These are phyloP conservation scores for Arthrinium phaeospermum DNA, from an alignment of 2,329 filamentous ascomycete species.

Conservation along the genomic window DNA sequence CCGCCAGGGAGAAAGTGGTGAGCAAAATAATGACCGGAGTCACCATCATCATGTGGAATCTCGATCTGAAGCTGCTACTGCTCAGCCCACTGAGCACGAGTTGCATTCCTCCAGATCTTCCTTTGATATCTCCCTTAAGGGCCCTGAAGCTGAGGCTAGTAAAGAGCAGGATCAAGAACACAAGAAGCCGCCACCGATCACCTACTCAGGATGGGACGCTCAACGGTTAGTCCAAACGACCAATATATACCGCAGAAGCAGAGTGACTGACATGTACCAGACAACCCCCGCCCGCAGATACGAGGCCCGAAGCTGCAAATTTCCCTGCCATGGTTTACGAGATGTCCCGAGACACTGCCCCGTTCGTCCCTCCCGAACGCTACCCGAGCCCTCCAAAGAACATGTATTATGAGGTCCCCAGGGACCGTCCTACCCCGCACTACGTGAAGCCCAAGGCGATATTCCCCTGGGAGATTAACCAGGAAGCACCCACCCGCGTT, in stretches of 20 bases:
- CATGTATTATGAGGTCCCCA: slow-evolving; percentile 88
- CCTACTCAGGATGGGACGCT: slow-evolving; percentile 56
- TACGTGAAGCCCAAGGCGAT: slow-evolving; percentile 68
- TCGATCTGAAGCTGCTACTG: slow-evolving; percentile 27
- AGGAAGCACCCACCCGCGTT: slow-evolving; percentile 66
- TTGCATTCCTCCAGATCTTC: slow-evolving; percentile 31
- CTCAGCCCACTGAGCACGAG: slow-evolving; percentile 29
- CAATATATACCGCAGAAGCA: background rate
- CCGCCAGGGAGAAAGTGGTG: slow-evolving; percentile 32
- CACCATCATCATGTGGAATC: slow-evolving; percentile 26
- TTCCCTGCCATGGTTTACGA: slow-evolving; percentile 80
- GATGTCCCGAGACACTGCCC: slow-evolving; percentile 78
- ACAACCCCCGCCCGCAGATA: slow-evolving; percentile 67
- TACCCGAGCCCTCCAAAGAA: slow-evolving; percentile 85
- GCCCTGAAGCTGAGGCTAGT: slow-evolving; percentile 55
- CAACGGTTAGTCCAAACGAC: slow-evolving; percentile 51
- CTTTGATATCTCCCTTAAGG: slow-evolving; percentile 47
- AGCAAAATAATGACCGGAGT: slow-evolving; percentile 37
- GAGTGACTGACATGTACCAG: slow-evolving; percentile 46
- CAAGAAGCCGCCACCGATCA: slow-evolving; percentile 33
- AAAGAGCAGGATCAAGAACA: slow-evolving; percentile 45
- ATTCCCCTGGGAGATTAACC: slow-evolving; percentile 88
- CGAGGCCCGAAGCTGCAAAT: slow-evolving; percentile 83
- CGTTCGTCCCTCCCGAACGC: slow-evolving; percentile 76
- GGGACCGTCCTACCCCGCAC: slow-evolving; percentile 59